Evolutionary conservation across 192 early-diverging fungal genomes (phyloP).

Genomic region (Thamnidium elegans): DNA sequence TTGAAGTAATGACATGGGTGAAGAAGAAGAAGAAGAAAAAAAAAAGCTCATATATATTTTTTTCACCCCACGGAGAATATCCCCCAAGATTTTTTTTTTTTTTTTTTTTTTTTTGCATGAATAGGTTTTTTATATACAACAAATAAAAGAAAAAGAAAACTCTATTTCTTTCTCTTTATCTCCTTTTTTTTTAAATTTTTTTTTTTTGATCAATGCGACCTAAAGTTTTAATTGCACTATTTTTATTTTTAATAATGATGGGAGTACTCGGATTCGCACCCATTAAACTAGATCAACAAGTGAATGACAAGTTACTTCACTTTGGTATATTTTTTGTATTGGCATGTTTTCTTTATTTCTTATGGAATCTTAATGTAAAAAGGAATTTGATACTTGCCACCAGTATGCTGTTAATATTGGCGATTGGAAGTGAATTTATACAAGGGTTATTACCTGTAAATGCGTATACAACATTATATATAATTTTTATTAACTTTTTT

Average conservation of each 20-base stretch:
- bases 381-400: constrained; percentile 27
- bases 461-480: neutral
- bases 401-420: constrained; percentile 12
- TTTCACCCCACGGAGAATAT: too few relatives aligned
- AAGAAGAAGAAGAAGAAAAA: too few relatives aligned
- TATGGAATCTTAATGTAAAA: constrained; percentile 35
- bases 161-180: neutral
- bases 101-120: too few relatives aligned
- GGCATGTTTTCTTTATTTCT: constrained; percentile 25
- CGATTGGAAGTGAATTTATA: constrained; percentile 35
- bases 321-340: constrained; percentile 30
- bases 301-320: constrained; percentile 43
- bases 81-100: too few relatives aligned
- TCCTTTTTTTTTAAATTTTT: constrained; percentile 16
- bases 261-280: constrained; percentile 38
- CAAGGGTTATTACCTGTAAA: constrained; percentile 38
- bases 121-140: too few relatives aligned
- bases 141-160: too few relatives aligned
- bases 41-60: too few relatives aligned
- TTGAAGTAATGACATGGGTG: too few relatives aligned
- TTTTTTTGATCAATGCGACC: constrained; percentile 25
- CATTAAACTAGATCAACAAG: constrained; percentile 23
- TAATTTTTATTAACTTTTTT: neutral
- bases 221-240: constrained; percentile 27
- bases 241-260: constrained; percentile 30